Evolutionary conservation across 768 basidiomycete species (phyloP).

Genomic region (Russula griseocarnosa): DNA sequence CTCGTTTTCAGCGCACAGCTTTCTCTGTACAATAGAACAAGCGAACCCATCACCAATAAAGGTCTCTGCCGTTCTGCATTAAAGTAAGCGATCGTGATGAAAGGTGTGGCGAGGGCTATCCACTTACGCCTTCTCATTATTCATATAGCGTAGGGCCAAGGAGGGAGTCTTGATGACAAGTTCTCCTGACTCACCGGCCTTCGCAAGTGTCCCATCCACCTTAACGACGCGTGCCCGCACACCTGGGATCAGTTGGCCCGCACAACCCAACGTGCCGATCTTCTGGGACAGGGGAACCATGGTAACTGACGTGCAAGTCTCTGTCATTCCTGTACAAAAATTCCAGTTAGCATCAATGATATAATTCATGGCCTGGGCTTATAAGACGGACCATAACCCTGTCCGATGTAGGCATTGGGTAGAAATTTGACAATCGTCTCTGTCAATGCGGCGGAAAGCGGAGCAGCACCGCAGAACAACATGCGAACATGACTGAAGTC

Average conservation of each 20-base stretch:
- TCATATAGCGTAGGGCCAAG: constrained; percentile 44
- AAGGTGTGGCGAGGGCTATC: background rate
- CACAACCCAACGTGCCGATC: constrained; percentile 50
- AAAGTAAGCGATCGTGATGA: background rate
- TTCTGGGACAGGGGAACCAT: constrained; percentile 48
- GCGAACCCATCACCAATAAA: constrained; percentile 64
- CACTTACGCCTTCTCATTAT: constrained; percentile 57
- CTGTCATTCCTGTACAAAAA: constrained; percentile 58
- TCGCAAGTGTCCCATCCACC: constrained; percentile 49
- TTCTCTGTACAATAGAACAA: background rate
- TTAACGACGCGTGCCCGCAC: constrained; percentile 50
- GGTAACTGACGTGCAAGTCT: constrained; percentile 50
- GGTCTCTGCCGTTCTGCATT: constrained; percentile 57
- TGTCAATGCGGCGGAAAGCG: constrained; percentile 36
- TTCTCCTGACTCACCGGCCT: constrained; percentile 56
- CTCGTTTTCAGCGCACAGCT: background rate
- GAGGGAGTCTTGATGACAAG: constrained; percentile 45
- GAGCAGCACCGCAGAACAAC: constrained; percentile 37
- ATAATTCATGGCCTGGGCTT: background rate
- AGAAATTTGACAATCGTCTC: constrained; percentile 46
- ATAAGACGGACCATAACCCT: constrained; percentile 49
- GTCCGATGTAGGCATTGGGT: constrained; percentile 54
- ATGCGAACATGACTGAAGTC: constrained; percentile 33
- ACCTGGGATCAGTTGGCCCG: constrained; percentile 48
- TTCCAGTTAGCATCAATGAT: background rate